Evolutionary conservation across 2,329 filamentous ascomycete genomes (phyloP), one percentile per base, ranked within the genome.

Genomic region (Fusarium kyushuense): DNA sequence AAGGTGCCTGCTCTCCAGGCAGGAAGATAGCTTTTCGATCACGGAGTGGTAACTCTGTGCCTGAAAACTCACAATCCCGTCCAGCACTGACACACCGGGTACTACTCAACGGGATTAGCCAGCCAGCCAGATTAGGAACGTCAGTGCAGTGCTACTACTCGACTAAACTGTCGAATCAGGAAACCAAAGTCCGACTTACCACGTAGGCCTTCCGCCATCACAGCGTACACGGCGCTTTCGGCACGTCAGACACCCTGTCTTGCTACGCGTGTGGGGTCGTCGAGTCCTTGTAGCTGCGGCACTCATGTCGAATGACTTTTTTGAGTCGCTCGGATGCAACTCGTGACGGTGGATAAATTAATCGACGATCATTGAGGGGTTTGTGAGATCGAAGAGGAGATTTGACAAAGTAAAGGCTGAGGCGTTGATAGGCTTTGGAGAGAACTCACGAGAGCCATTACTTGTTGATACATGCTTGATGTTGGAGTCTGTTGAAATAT

Each of bases 1-100:
- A 74, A 5, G 72, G 71, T 5, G 66, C 63, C 30, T 73, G 72
- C 36, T 74, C 56, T 5, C 72, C 72, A 1, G 72, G 72, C 1
- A 73, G 59, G 21, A 49, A 58, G 10, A 35, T 19, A 7, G 66
- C 57, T 2, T 65, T 65, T 4, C 71, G 72, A 19, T 74, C 72
- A 29, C 71, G 69, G 9, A 74, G 71, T 7, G 72, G 72, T 6
- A 74, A 21, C 16, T 29, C 45, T 8, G 63, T 51, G 9, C 46
- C 42, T 19, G 45, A 41, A 23, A 68, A 74, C 21, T 74, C 69
- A 21, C 72, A 74, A 1, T 6, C 9, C 2, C 69, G 51, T 0
- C 43, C 49, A 1, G 59, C 64, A n/a, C 30, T 57, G 9, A n/a
- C 27, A 19, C 72, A 74, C 21, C 58, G 67, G 3, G 36, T 19